Conservation (phyloP, 2,329 filamentous ascomycete species). For the Decorospora gaudefroyi region DNA sequence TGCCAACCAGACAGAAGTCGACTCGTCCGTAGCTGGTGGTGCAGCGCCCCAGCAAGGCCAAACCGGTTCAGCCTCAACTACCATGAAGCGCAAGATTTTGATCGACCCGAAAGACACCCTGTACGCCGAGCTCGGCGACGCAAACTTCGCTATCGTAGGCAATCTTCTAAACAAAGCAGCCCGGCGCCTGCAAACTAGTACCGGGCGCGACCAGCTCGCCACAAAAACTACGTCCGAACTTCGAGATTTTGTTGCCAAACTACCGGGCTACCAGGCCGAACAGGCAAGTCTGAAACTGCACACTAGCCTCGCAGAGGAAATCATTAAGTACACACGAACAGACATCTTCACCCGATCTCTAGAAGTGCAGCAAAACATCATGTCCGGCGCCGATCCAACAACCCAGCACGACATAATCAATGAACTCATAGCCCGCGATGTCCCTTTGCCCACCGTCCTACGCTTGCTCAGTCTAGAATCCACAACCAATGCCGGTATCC, state of each 20-base stretch:
- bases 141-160: conserved; percentile 94
- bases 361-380: conserved; percentile 94
- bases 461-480: conserved; percentile 90
- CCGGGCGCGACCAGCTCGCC: conserved; percentile 78
- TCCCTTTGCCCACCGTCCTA: conserved; percentile 78
- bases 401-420: conserved; percentile 90
- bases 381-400: conserved; percentile 84
- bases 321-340: conserved; percentile 87
- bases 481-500: conserved; percentile 84
- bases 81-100: conserved; percentile 82
- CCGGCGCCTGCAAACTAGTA: conserved; percentile 80
- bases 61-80: conserved; percentile 52
- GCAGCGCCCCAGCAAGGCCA: conserved; percentile 64
- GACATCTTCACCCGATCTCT: conserved; percentile 86
- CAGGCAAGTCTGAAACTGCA: conserved; percentile 92
- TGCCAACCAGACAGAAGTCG: conserved; percentile 90
- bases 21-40: conserved; percentile 84
- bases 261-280: conserved; percentile 90
- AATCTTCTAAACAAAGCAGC: conserved; percentile 88
- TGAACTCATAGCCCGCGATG: conserved; percentile 88
- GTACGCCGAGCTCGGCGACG: conserved; percentile 83
- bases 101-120: conserved; percentile 88
- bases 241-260: conserved; percentile 90
- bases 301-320: conserved; percentile 89
- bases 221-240: conserved; percentile 89